Evolutionary conservation across 371 early-diverging fungal species (phyloP), one percentile per base, ranked within the genome.

Genomic region (Sporodiniella umbellata): DNA sequence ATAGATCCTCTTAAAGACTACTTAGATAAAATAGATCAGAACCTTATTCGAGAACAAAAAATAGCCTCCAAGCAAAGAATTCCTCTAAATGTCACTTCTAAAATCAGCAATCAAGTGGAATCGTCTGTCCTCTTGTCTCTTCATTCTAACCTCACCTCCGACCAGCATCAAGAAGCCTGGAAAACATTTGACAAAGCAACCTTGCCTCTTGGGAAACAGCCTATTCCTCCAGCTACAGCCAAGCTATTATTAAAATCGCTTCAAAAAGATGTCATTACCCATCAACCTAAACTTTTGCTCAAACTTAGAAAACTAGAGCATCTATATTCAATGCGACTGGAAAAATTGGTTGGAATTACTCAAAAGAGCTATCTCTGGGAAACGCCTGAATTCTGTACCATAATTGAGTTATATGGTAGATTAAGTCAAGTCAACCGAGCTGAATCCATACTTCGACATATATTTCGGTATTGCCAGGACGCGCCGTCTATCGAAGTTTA

Each of bases 341-440:
- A 67, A n/a, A 35, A 26, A 8, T 37, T 71, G 6, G 33, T 62
- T 3, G 51, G 44, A 2, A 42, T 61, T 30, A 53, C 60, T 0
- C 56, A 50, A 39, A 43, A 46, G 19, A 33, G 53, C 1, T 22
- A 39, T n/a, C 15, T 33, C 8, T 65, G 62, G 62, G 54, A 54
- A 38, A 51, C 45, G 12, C 45, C 42, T 8, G 62, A 64, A 35
- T 57, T 64, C n/a, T 43, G 56, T 14, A 55, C 35, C 22, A 40
- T 65, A 10, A 45, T 72, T 18, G 63, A 72, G 19, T 5, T 66
- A 1, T 61, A 60, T 26, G 72, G 65, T 19, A 48, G 50, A 35
- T 28, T 72, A 1, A 60, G 61, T 46, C 58, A 51, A 18, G 17
- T 60, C 2, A 54, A 56, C 11, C 48, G 61, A 18, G 72, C 61